These are phyloP conservation scores for Cryphonectria japonica DNA, from an alignment of 2,329 filamentous ascomycete species.

Conservation along the genomic window DNA sequence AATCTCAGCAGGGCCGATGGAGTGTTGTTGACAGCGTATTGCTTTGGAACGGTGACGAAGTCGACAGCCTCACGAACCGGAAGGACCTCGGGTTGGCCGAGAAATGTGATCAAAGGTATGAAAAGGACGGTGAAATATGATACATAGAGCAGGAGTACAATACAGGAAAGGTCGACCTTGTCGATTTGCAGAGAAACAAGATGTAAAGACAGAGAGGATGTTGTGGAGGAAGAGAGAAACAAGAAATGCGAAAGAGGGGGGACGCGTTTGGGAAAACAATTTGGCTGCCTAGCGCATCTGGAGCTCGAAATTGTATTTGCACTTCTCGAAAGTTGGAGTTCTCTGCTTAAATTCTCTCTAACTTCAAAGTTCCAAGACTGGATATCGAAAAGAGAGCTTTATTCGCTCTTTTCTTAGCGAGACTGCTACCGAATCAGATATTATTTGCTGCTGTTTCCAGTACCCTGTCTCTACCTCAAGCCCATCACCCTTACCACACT, in stretches of 20 bases:
- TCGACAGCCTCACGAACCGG: not conserved
- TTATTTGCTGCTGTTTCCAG: not conserved
- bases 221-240: not conserved
- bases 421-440: not conserved
- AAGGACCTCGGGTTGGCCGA: not conserved
- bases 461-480: not conserved
- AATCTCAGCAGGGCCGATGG: too few relatives aligned
- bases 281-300: not conserved
- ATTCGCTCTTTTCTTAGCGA: not conserved
- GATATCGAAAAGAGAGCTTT: not conserved
- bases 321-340: not conserved
- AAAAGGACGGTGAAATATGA: not conserved
- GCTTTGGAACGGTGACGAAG: not conserved
- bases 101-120: accelerated
- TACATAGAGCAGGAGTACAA: not conserved
- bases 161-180: not conserved
- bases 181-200: not conserved
- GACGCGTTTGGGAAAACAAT: not conserved
- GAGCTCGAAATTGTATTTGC: not conserved
- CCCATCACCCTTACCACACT: not conserved
- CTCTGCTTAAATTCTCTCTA: too few relatives aligned
- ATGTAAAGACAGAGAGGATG: not conserved
- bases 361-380: not conserved
- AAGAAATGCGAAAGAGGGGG: not conserved
- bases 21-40: not conserved